Evolutionary conservation across 1,284 basidiomycete genomes (phyloP), one percentile per base, ranked within the genome.

Genomic region (Malassezia psittaci): DNA sequence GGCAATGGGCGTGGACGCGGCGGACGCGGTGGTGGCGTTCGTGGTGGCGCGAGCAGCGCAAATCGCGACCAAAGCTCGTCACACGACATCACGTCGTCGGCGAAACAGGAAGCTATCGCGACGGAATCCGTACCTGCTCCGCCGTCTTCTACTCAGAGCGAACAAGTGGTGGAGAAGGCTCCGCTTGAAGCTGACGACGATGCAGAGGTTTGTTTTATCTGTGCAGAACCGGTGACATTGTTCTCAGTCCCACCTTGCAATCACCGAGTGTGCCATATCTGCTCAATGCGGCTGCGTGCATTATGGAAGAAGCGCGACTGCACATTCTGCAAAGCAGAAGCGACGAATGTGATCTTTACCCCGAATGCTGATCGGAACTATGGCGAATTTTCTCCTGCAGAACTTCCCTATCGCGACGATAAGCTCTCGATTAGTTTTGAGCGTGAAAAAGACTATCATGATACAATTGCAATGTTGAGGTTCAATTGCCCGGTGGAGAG

Each of bases 271-370:
- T 93, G 89, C 77, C 88, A 91, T 77, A 85, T 94, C 53, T 98
- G 93, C 71, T 85, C 88, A 1, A 77, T 96, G 47, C 82, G 93
- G n/a, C 77, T 98, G 24, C 79, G 90, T 32, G 90, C 89, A 1
- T 79, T 98, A 54, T 98, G 96, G 80, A 96, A 96, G 60, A 72
- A 72, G 57, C 59, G 57, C 52, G 88, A 93, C 13, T 98, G 93
- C 75, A 90, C 91, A 2, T 94, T 94, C 75, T 98, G 94, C 81
- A 98, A 96, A 86, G 85, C 85, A 66, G 81, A 85, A 4, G 86
- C 90, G 76, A 80, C 82, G 1, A 81, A 82, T 1, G 81, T 94
- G 24, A 83, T 93, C 59, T 94, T 93, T 75, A 91, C 89, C 0
- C 76, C 78, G 5, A 86, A 86, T 1, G 75, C 83, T 11, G 59